Conservation (phyloP, 202 grass and related monocot species). For the Dendrocalamus latiflorus region DNA sequence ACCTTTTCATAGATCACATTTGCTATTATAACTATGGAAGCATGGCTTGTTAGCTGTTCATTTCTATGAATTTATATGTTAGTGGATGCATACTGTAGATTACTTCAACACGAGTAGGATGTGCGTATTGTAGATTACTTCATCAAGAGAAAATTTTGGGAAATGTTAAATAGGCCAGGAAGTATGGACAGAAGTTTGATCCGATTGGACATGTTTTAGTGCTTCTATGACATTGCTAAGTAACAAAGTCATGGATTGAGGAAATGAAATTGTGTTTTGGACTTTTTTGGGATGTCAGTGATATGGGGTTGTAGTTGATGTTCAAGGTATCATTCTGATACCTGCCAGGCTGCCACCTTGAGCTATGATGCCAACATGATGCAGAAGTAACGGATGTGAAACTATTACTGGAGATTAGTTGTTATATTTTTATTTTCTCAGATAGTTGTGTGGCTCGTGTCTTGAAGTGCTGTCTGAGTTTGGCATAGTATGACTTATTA, state of each 20-base stretch:
- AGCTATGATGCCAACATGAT: not conserved
- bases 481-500: not conserved
- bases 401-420: not conserved
- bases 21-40: not conserved
- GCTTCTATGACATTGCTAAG: not conserved
- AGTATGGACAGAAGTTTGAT: not conserved
- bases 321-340: not conserved
- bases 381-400: not conserved
- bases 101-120: not conserved
- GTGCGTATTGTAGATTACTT: not conserved
- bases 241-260: not conserved
- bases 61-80: not conserved
- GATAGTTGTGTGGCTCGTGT: not conserved
- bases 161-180: not conserved
- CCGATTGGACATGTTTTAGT: not conserved
- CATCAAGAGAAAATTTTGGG: not conserved
- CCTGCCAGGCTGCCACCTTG: not conserved
- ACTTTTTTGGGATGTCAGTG: not conserved
- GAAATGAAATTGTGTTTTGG: not conserved
- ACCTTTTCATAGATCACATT: not conserved
- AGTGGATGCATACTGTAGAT: not conserved
- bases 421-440: not conserved
- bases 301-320: not conserved
- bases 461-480: not conserved
- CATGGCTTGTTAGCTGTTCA: not conserved